These are phyloP conservation scores for Lenwebbia sp. DNA, from an alignment of 345 rosid species.

Conservation along the genomic window DNA sequence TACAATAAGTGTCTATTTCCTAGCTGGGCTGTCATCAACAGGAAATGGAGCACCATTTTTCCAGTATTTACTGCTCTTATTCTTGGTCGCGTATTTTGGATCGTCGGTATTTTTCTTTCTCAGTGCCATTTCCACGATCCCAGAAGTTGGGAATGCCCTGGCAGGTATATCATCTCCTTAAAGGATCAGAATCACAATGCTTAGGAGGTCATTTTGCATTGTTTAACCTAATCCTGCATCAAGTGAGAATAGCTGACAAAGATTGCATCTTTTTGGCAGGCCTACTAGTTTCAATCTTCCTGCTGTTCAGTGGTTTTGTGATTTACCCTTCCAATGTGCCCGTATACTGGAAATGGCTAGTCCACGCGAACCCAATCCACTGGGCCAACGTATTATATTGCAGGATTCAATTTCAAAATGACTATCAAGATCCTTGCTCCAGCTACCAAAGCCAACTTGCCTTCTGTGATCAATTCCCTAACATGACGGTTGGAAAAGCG, in stretches of 20 bases:
- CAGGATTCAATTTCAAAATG: constrained; percentile 9
- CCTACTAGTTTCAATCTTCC: constrained; percentile 20
- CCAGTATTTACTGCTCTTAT: constrained; percentile 8
- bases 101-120: constrained; percentile 20
- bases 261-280: constrained; percentile 1
- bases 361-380: constrained; percentile 13
- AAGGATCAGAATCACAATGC: not conserved
- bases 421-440: constrained; percentile 9
- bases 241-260: not conserved
- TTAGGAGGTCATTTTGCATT: not conserved
- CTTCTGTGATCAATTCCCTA: constrained; percentile 17
- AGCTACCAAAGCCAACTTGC: constrained; percentile 11
- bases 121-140: constrained; percentile 19
- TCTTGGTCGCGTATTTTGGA: constrained; percentile 14
- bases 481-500: constrained; percentile 19
- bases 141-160: constrained; percentile 22
- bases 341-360: constrained; percentile 19
- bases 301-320: constrained; percentile 15
- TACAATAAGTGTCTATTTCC: constrained; percentile 12
- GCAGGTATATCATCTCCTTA: constrained; percentile 15
- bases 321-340: constrained; percentile 20
- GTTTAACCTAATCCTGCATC: not conserved
- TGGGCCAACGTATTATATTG: constrained; percentile 21
- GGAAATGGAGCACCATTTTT: constrained; percentile 12
- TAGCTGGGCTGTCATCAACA: constrained; percentile 10